These are phyloP conservation scores for Asterionellopsis glacialis DNA, from an alignment of 108 stramenopile species.

Conservation along the genomic window DNA sequence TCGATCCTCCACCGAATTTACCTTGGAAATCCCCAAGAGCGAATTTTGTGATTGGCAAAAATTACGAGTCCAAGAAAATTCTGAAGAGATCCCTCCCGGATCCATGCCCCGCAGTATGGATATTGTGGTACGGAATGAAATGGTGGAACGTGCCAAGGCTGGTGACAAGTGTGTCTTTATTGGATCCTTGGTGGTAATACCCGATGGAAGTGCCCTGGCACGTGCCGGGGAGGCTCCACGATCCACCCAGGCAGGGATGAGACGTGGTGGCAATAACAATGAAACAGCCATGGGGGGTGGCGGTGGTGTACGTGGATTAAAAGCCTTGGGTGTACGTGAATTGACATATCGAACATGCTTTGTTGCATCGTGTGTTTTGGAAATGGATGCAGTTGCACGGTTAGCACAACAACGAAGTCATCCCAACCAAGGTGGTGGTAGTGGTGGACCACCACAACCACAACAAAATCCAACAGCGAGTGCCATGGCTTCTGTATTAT, in stretches of 20 bases:
- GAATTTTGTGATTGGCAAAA: constrained; percentile 98
- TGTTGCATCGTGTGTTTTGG: constrained; percentile 82
- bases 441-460: too few relatives aligned
- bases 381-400: constrained; percentile 45
- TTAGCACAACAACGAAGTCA: constrained; percentile 6
- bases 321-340: constrained; percentile 90
- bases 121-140: constrained; percentile 91
- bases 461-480: constrained; percentile 23
- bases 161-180: constrained; percentile 92
- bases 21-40: constrained; percentile 57
- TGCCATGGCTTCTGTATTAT: constrained; percentile 28
- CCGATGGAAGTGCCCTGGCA: constrained; percentile 88
- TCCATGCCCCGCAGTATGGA: constrained; percentile 95
- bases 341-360: constrained; percentile 95
- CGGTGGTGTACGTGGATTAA: constrained; percentile 89
- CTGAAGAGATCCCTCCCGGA: constrained; percentile 97
- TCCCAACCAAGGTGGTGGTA: too few relatives aligned
- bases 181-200: constrained; percentile 90
- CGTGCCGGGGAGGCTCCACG: constrained; percentile 79
- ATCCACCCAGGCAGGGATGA: constrained; percentile 15
- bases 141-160: constrained; percentile 97
- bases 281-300: constrained; percentile 69
- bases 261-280: constrained; percentile 13
- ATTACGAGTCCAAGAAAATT: constrained; percentile 95
- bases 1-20: constrained; percentile 57